phyloP scores from a whole-genome alignment of 768 basidiomycete genomes.

The Nidularia pulvinata region DNA sequence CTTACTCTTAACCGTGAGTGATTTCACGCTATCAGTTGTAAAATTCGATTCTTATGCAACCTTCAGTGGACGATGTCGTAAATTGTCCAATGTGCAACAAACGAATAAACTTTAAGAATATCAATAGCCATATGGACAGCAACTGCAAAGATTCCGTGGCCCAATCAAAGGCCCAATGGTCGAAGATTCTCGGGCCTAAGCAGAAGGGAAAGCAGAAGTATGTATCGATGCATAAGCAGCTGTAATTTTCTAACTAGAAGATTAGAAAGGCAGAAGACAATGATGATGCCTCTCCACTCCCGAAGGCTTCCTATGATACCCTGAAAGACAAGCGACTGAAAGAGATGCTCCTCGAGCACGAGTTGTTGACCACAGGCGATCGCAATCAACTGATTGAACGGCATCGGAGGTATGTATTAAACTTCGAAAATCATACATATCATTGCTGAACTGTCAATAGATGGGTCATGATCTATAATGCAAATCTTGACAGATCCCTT shows the following conservation, averaged over 20 bases:
- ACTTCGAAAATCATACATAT: too few species aligned
- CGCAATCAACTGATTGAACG: conserved; percentile 49
- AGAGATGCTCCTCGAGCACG: conserved; percentile 52
- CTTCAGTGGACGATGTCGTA: conserved; percentile 37
- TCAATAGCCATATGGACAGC: conserved; percentile 71
- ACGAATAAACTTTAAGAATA: conserved; percentile 38
- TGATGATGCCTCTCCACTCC: conserved; percentile 45
- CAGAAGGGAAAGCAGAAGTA: conserved; percentile 29
- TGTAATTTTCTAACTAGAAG: neutral
- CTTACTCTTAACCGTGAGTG: conserved; percentile 13
- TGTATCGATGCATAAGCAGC: conserved; percentile 9
- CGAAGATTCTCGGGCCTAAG: conserved; percentile 37
- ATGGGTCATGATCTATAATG: conserved; percentile 71
- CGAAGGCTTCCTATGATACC: conserved; percentile 65
- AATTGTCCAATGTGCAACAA: conserved; percentile 64
- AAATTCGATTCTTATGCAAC: neutral
- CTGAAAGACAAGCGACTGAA: conserved; percentile 61
- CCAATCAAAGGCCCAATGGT: conserved; percentile 38
- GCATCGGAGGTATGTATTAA: conserved; percentile 50
- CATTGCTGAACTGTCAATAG: conserved; percentile 30
- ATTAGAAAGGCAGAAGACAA: conserved; percentile 7
- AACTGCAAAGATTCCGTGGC: conserved; percentile 40
- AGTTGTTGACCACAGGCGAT: conserved; percentile 51
- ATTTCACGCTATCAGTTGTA: neutral
- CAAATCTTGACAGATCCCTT: conserved; percentile 61